These are phyloP conservation scores for Gynochthodes officinalis DNA, from an alignment of 257 asterid genomes.

Conservation along the genomic window DNA sequence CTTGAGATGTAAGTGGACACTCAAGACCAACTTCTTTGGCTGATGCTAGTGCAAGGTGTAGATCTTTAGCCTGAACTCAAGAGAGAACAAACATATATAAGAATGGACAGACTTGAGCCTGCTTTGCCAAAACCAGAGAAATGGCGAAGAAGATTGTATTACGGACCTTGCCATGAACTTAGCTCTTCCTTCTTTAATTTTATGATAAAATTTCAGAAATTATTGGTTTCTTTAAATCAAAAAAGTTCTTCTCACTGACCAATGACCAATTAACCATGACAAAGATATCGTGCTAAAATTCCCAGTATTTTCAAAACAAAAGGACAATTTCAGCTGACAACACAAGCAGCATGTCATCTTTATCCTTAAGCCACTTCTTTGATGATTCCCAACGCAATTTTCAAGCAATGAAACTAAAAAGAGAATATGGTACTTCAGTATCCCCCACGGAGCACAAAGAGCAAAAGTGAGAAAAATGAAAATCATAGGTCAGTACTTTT, in stretches of 20 bases:
- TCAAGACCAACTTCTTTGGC: slow-evolving; percentile 55
- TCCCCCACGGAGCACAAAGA: neutral
- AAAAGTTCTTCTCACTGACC: neutral
- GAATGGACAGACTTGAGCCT: neutral
- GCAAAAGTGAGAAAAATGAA: neutral
- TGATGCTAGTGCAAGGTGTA: slow-evolving; percentile 65
- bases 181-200: neutral
- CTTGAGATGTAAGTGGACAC: slow-evolving; percentile 57
- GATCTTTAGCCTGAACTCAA: slow-evolving; percentile 77
- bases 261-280: neutral
- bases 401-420: neutral
- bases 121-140: neutral
- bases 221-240: neutral
- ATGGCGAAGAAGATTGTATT: neutral
- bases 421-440: neutral
- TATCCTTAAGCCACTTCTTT: neutral
- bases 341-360: too few relatives aligned
- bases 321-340: neutral
- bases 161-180: neutral
- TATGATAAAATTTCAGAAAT: neutral
- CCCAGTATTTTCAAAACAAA: neutral
- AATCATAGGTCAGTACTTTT: neutral
- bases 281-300: neutral
- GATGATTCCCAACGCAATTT: neutral
- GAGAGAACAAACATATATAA: neutral